Percentiles rank a stretch among this genome's conserved stretches.
Conservation (phyloP, 495 filamentous ascomycete species). For the Articulospora tetracladia region DNA sequence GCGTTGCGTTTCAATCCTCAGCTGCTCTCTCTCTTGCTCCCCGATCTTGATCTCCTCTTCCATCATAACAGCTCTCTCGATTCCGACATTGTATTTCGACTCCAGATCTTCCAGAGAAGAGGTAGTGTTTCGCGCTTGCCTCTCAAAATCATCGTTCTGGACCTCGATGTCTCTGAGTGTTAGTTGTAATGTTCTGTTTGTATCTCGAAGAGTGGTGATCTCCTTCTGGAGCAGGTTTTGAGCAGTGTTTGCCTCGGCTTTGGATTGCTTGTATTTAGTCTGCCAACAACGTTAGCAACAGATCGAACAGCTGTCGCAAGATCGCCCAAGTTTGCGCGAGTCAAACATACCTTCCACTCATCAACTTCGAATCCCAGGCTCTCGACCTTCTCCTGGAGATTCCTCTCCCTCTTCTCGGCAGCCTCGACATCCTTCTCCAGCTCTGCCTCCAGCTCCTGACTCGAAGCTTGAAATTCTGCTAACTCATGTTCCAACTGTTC, state of each 20-base stretch:
- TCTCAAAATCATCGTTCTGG: constrained; percentile 95
- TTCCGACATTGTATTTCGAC: constrained; percentile 91
- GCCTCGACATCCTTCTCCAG: constrained; percentile 95
- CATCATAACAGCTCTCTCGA: constrained; percentile 87
- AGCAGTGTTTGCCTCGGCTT: constrained; percentile 74
- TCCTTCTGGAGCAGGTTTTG: constrained; percentile 93
- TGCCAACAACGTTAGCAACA: constrained; percentile 33
- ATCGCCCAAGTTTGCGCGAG: not conserved
- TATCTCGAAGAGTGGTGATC: constrained; percentile 83
- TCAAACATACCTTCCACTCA: constrained; percentile 85
- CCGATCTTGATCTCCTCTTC: constrained; percentile 90
- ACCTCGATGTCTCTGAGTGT: constrained; percentile 93
- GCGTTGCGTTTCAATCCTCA: constrained; percentile 86
- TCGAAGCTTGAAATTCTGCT: constrained; percentile 90
- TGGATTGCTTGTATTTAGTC: constrained; percentile 96
- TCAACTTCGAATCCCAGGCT: constrained; percentile 82
- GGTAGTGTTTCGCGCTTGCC: constrained; percentile 87
- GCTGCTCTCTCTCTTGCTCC: constrained; percentile 81
- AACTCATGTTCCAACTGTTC: constrained; percentile 88
- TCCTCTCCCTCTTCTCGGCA: constrained; percentile 86
- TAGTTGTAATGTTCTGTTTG: constrained; percentile 75
- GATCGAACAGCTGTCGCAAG: not conserved
- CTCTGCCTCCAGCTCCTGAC: constrained; percentile 89
- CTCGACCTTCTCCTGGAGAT: constrained; percentile 82
- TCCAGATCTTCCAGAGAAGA: constrained; percentile 96